phyloP scores from a whole-genome alignment of 225 moss, liverwort and hornwort genomes.

The Climacium dendroides region DNA sequence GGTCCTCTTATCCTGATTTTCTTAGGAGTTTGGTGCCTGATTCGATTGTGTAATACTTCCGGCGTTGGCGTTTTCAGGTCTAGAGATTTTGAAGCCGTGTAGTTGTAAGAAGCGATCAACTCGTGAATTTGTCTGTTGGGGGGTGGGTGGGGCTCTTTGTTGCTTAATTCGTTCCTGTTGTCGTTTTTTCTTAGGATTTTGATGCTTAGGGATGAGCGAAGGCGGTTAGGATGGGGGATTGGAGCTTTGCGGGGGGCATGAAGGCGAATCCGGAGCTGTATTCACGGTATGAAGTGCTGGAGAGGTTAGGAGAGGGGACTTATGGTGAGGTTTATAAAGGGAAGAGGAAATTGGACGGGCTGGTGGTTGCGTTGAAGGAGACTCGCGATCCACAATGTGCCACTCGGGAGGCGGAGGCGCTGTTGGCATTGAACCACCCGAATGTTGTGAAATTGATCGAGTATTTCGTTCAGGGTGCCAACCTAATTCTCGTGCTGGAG shows the following conservation, averaged over 20 bases:
- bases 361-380: slow-evolving; percentile 85
- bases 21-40: neutral
- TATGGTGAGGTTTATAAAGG: slow-evolving; percentile 81
- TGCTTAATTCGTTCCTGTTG: neutral
- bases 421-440: slow-evolving; percentile 65
- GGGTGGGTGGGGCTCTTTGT: neutral
- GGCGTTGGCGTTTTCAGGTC: neutral
- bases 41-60: too few relatives aligned
- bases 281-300: slow-evolving; percentile 76
- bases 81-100: neutral
- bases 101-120: neutral
- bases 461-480: slow-evolving; percentile 67
- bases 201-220: slow-evolving; percentile 13
- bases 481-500: slow-evolving; percentile 77
- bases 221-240: slow-evolving; percentile 56
- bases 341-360: slow-evolving; percentile 53
- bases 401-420: slow-evolving; percentile 66
- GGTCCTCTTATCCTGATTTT: neutral
- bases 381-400: slow-evolving; percentile 64
- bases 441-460: slow-evolving; percentile 76
- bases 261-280: slow-evolving; percentile 76
- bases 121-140: neutral
- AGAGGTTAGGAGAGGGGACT: slow-evolving; percentile 84
- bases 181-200: neutral
- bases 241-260: slow-evolving; percentile 78